phyloP scores from a whole-genome alignment of 2,329 filamentous ascomycete genomes.

The Clarireedia monteithiana region DNA sequence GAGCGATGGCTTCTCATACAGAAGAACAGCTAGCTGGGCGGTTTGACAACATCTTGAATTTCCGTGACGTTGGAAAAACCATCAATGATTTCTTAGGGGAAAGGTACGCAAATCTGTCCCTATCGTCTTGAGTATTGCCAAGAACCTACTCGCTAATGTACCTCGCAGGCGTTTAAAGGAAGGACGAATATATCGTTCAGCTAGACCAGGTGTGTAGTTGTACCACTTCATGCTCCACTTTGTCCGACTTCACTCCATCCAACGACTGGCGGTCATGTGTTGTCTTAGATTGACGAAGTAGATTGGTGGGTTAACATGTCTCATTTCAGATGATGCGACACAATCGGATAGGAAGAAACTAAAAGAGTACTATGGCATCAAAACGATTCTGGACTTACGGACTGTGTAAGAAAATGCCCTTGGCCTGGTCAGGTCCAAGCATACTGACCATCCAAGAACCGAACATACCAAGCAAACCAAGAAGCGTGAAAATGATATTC shows the following conservation, averaged over 20 bases:
- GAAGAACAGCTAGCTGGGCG: background rate
- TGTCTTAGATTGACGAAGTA: no score
- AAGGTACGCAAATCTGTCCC: constrained; percentile 36
- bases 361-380: constrained; percentile 52
- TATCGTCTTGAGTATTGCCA: background rate
- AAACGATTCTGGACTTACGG: constrained; percentile 70
- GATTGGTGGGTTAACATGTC: no score
- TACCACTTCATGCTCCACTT: background rate
- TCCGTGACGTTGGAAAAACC: constrained; percentile 65
- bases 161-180: constrained; percentile 42
- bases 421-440: background rate
- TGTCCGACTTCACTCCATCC: background rate
- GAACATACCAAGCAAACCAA: constrained; percentile 63
- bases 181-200: constrained; percentile 61
- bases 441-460: constrained; percentile 41
- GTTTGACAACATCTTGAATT: constrained; percentile 60
- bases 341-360: constrained; percentile 53
- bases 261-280: background rate
- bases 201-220: constrained; percentile 43
- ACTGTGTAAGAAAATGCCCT: constrained; percentile 48
- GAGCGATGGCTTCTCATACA: constrained; percentile 28
- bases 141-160: constrained; percentile 7
- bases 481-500: constrained; percentile 45
- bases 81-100: constrained; percentile 52
- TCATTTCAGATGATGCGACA: constrained; percentile 59